Evolutionary conservation across 2,329 filamentous ascomycete genomes (phyloP).

Genomic region (Chaetomium globosum): DNA sequence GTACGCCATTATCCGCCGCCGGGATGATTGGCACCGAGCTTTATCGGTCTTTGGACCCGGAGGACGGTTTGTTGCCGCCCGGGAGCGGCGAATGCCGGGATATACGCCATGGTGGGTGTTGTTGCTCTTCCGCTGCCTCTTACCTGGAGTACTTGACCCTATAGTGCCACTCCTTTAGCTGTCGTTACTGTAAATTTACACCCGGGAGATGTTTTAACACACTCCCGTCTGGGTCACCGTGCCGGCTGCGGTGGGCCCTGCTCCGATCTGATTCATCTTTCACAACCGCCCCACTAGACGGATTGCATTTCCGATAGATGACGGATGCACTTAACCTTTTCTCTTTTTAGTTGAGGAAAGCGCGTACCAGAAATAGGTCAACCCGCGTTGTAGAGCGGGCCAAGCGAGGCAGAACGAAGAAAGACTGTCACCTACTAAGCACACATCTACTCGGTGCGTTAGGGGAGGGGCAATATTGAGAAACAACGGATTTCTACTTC

Average conservation of each 20-base stretch:
- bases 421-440: background rate
- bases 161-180: background rate
- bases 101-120: background rate
- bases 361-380: background rate
- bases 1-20: background rate
- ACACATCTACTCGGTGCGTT: too few species aligned
- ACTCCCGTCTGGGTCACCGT: background rate
- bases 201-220: background rate
- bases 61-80: background rate
- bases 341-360: background rate
- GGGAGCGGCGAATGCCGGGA: background rate
- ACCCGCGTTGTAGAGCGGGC: background rate
- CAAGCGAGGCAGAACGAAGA: background rate
- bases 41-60: background rate
- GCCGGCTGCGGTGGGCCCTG: background rate
- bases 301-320: conserved; percentile 3
- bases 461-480: background rate
- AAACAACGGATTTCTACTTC: background rate
- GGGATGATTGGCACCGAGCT: background rate
- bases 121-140: background rate
- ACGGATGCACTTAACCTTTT: background rate
- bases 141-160: background rate
- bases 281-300: background rate
- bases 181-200: background rate
- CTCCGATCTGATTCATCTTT: background rate